Conservation (phyloP, 176 grass and related monocot species). For the Cenchrus purpureus region DNA sequence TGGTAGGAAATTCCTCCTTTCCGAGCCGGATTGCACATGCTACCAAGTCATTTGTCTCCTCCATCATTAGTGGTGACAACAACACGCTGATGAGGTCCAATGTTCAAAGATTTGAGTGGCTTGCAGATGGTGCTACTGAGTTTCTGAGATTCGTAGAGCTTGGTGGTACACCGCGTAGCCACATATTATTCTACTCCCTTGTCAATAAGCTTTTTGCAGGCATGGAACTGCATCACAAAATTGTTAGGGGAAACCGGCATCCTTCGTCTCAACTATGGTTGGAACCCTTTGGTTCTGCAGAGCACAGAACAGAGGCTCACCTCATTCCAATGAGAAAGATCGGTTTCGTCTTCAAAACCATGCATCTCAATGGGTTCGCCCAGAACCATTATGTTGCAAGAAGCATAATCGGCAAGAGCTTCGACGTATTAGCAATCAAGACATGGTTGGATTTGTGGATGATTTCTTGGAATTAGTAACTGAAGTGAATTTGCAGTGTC, state of each 20-base stretch:
- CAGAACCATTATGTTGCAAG: background rate
- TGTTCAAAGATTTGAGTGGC: background rate
- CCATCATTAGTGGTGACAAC: background rate
- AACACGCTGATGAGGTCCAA: background rate
- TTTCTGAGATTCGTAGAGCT: background rate
- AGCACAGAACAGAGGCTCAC: background rate
- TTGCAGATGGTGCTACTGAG: background rate
- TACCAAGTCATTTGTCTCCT: background rate
- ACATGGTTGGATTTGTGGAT: background rate
- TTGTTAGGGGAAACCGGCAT: background rate
- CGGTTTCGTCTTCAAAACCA: background rate
- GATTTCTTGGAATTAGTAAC: background rate
- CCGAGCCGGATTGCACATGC: too few species aligned
- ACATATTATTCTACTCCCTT: background rate
- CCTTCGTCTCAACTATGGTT: background rate
- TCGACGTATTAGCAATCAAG: background rate
- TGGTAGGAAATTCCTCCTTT: background rate
- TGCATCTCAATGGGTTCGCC: background rate
- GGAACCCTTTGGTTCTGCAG: background rate
- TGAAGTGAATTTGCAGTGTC: background rate
- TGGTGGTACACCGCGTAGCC: background rate
- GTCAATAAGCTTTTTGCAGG: background rate
- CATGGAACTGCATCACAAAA: background rate
- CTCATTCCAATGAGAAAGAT: background rate
- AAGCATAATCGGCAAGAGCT: background rate